Conservation (phyloP, 768 basidiomycete genomes). For the Amanita exitialis region DNA sequence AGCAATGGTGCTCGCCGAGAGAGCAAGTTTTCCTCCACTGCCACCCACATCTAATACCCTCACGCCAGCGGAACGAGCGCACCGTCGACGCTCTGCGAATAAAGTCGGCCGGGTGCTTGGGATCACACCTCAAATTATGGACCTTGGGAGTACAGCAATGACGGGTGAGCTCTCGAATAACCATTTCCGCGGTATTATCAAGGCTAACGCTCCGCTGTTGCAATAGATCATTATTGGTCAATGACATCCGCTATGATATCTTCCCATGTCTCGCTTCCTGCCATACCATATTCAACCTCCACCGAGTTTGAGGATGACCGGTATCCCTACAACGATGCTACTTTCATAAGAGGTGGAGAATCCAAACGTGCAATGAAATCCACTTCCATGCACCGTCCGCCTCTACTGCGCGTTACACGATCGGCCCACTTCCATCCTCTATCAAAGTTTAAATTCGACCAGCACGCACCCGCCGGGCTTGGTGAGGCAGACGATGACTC, state of each 20-base stretch:
- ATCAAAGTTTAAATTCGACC: neutral
- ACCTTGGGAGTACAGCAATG: constrained; percentile 9
- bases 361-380: neutral
- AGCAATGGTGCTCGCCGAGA: constrained; percentile 3
- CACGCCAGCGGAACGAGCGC: constrained; percentile 22
- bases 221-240: neutral
- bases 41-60: constrained; percentile 33
- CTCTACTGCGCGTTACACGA: neutral
- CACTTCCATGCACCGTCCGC: neutral
- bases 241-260: neutral
- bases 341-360: neutral
- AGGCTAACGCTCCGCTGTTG: neutral
- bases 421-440: neutral
- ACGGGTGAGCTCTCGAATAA: constrained; percentile 1
- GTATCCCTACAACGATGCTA: neutral
- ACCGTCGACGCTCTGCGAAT: constrained; percentile 28
- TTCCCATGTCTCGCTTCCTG: neutral
- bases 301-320: neutral
- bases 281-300: neutral
- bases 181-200: neutral
- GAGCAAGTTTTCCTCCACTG: constrained; percentile 13
- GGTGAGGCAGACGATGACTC: neutral
- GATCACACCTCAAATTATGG: constrained; percentile 29
- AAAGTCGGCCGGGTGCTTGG: constrained; percentile 34
- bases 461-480: neutral